Percentiles rank a stretch among this genome's conserved stretches.
Conservation (phyloP, 805 yeast genomes). For the Hanseniaspora occidentalis region DNA sequence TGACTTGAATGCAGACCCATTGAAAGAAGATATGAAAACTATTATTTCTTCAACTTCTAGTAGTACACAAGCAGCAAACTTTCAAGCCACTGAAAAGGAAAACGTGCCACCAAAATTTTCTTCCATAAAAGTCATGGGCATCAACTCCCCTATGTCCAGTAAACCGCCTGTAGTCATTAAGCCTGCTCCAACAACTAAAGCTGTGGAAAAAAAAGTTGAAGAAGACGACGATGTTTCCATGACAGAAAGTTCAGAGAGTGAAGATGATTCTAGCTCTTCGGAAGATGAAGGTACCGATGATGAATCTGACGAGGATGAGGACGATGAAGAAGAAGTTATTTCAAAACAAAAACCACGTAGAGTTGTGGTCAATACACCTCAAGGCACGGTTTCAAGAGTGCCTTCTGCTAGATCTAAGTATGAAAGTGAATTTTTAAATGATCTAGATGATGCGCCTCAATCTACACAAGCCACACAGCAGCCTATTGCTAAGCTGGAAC, state of each 20-base stretch:
- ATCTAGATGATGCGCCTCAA: neutral
- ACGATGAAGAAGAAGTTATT: constrained; percentile 18
- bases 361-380: constrained; percentile 36
- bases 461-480: neutral
- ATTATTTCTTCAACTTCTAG: neutral
- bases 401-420: constrained; percentile 10
- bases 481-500: neutral
- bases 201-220: constrained; percentile 3
- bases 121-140: neutral
- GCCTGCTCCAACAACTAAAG: neutral
- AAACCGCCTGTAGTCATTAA: neutral
- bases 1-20: neutral
- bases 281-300: constrained; percentile 22
- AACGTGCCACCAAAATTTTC: constrained; percentile 5
- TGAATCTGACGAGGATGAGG: constrained; percentile 9
- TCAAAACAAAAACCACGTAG: constrained; percentile 25
- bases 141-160: neutral
- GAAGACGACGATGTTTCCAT: constrained; percentile 10
- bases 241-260: constrained; percentile 8
- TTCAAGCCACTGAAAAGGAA: constrained; percentile 2
- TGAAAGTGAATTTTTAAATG: constrained; percentile 5
- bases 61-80: neutral
- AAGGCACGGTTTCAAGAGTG: constrained; percentile 16
- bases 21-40: neutral
- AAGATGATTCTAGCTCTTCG: constrained; percentile 32